Conservation (phyloP, 177 flowering plant genomes). For the Vitis hybrid region DNA sequence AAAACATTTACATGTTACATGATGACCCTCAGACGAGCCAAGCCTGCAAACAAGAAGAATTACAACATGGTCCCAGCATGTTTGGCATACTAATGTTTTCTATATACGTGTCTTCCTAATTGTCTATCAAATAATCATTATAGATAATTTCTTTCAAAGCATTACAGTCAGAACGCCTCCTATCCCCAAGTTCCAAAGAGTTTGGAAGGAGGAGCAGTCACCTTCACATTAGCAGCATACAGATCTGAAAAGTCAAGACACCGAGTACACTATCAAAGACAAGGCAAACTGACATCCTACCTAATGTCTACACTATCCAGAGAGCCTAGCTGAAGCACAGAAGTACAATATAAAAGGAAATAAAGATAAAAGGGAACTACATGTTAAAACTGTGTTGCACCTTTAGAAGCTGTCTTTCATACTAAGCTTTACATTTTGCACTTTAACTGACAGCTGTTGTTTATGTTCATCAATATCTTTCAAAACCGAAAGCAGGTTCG, state of each 20-base stretch:
- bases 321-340: conserved; percentile 1
- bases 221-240: background rate
- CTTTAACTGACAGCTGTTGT: conserved; percentile 62
- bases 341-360: background rate
- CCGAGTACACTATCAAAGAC: conserved; percentile 7
- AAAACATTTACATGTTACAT: background rate
- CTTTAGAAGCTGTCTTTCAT: conserved; percentile 51
- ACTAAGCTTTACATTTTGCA: conserved; percentile 64
- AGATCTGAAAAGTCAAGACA: conserved; percentile 1
- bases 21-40: no score
- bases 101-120: background rate
- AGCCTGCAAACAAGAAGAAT: no score
- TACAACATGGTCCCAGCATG: background rate
- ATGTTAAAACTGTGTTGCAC: conserved; percentile 18
- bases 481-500: conserved; percentile 59
- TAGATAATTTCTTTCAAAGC: background rate
- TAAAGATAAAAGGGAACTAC: conserved; percentile 9
- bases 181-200: background rate
- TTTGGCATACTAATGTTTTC: background rate
- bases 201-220: background rate
- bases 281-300: background rate
- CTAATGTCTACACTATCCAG: conserved; percentile 9
- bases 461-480: conserved; percentile 77
- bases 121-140: background rate
- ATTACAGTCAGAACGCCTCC: conserved; percentile 1